Conservation (phyloP, 2,329 filamentous ascomycete genomes). For the Alternaria ventricosa region DNA sequence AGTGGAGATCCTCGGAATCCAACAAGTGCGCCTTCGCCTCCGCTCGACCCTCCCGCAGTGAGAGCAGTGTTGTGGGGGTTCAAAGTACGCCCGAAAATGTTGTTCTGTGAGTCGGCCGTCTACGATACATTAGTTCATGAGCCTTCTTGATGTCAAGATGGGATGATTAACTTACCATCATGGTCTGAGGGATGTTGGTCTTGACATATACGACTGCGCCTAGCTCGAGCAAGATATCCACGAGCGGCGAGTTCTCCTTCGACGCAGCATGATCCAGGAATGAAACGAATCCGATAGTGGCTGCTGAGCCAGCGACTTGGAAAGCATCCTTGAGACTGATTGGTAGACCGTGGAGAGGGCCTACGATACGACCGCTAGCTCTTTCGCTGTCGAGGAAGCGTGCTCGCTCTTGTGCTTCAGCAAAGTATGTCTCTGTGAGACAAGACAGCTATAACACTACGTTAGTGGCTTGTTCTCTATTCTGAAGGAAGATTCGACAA, state of each 20-base stretch:
- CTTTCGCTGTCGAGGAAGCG: slow-evolving; percentile 58
- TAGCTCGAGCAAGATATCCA: slow-evolving; percentile 62
- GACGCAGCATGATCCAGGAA: slow-evolving; percentile 62
- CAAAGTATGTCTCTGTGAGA: slow-evolving; percentile 62
- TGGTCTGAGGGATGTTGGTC: slow-evolving; percentile 69
- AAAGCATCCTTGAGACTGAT: slow-evolving; percentile 73
- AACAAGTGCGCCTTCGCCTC: slow-evolving; percentile 69
- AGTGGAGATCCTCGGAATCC: slow-evolving; percentile 62
- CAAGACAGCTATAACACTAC: slow-evolving; percentile 58
- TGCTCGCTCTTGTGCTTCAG: slow-evolving; percentile 57
- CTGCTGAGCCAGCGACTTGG: slow-evolving; percentile 62
- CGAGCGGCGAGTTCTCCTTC: slow-evolving; percentile 58
- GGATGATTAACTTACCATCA: slow-evolving; percentile 60
- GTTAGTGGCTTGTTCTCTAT: not conserved
- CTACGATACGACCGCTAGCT: slow-evolving; percentile 50
- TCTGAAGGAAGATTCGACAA: slow-evolving; percentile 2
- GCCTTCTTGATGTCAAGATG: slow-evolving; percentile 21
- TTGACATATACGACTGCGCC: slow-evolving; percentile 72
- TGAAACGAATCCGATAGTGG: slow-evolving; percentile 63
- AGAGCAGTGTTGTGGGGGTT: slow-evolving; percentile 65
- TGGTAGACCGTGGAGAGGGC: slow-evolving; percentile 71
- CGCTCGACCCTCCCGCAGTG: slow-evolving; percentile 67
- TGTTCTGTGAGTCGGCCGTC: slow-evolving; percentile 64
- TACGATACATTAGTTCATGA: slow-evolving; percentile 46
- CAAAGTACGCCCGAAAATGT: slow-evolving; percentile 65